phyloP scores from a whole-genome alignment of 108 stramenopile species.

The Cyclostephanos tholiformis region DNA sequence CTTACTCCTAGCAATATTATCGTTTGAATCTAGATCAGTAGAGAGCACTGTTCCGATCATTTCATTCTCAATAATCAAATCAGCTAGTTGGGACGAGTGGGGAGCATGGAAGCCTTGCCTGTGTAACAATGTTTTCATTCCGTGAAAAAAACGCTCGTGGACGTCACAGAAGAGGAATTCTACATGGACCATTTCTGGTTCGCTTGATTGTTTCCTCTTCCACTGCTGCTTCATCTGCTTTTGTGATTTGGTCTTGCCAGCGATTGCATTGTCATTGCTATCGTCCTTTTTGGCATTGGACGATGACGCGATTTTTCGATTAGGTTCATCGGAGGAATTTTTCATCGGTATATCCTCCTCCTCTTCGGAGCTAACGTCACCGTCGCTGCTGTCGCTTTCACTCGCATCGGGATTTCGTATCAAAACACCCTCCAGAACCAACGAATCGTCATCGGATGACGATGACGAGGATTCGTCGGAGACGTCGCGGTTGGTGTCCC shows the following conservation, averaged over 20 bases:
- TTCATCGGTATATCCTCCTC: slow-evolving; percentile 35
- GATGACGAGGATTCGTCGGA: slow-evolving; percentile 34
- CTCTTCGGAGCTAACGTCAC: slow-evolving; percentile 41
- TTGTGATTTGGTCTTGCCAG: neutral
- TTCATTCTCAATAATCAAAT: slow-evolving; percentile 79
- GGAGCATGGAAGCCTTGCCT: slow-evolving; percentile 56
- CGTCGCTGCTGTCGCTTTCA: slow-evolving; percentile 51
- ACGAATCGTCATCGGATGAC: slow-evolving; percentile 48
- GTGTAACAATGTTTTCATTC: slow-evolving; percentile 68
- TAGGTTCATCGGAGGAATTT: slow-evolving; percentile 39
- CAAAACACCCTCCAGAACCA: slow-evolving; percentile 75
- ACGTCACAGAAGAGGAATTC: slow-evolving; percentile 87
- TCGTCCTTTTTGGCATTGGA: neutral
- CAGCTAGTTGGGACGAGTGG: slow-evolving; percentile 66
- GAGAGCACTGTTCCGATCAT: slow-evolving; percentile 78
- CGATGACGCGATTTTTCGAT: neutral
- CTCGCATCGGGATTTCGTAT: slow-evolving; percentile 71
- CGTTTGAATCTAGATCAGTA: slow-evolving; percentile 55
- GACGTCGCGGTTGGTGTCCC: slow-evolving; percentile 16
- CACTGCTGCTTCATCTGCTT: slow-evolving; percentile 12
- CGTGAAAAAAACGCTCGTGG: slow-evolving; percentile 82
- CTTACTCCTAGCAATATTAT: neutral
- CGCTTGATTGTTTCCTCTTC: slow-evolving; percentile 48
- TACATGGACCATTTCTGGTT: slow-evolving; percentile 69
- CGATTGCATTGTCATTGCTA: neutral